phyloP scores from a whole-genome alignment of 805 yeast genomes.

The Yarrowia hollandica region DNA sequence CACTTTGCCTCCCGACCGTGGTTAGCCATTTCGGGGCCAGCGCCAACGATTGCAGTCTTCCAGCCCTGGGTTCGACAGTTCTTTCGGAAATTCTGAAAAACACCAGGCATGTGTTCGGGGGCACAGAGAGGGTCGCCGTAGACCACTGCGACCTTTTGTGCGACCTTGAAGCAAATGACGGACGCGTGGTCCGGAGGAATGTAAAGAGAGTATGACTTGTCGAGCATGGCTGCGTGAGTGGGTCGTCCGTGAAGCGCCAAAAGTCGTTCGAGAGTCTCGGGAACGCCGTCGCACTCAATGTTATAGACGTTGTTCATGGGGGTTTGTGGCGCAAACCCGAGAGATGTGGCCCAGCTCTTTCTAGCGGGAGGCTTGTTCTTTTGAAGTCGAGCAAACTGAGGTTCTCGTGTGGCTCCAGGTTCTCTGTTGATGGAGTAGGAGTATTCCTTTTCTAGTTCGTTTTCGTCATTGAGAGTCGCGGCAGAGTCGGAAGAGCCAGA shows the following conservation, averaged over 20 bases:
- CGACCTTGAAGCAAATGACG: constrained; percentile 24
- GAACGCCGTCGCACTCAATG: constrained; percentile 22
- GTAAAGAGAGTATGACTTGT: constrained; percentile 19
- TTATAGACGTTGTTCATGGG: constrained; percentile 23
- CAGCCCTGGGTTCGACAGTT: not conserved
- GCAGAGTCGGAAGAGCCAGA: constrained; percentile 23
- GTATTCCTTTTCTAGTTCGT: constrained; percentile 16
- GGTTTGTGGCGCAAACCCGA: constrained; percentile 3
- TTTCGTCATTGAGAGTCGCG: constrained; percentile 20
- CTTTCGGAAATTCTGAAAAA: constrained; percentile 6
- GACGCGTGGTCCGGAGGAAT: constrained; percentile 3
- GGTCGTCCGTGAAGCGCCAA: constrained; percentile 24
- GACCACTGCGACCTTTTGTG: constrained; percentile 15
- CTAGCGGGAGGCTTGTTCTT: constrained; percentile 7
- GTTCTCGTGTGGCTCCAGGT: constrained; percentile 20
- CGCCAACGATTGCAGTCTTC: constrained; percentile 21
- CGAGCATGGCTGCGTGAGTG: constrained; percentile 28
- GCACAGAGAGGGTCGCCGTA: constrained; percentile 26
- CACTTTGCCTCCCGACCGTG: constrained; percentile 5
- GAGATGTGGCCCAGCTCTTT: constrained; percentile 18
- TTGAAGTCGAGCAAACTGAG: constrained; percentile 24
- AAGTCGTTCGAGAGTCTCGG: constrained; percentile 19
- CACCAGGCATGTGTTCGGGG: constrained; percentile 16
- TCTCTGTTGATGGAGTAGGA: constrained; percentile 24
- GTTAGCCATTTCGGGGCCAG: constrained; percentile 19